Base-by-base conservation (phyloP, 345 rosid species). In the Camelina hispida region DNA sequence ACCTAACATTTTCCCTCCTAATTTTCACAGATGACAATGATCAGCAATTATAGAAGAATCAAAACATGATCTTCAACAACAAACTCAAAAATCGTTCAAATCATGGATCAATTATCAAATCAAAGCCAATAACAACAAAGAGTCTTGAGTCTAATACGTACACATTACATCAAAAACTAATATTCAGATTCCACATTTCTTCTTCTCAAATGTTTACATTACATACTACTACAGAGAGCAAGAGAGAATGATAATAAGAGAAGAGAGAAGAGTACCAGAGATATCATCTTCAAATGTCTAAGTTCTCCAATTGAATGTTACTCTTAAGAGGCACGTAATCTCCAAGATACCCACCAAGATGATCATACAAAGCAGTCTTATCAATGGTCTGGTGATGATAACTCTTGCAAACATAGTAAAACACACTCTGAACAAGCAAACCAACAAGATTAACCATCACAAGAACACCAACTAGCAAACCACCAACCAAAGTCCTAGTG, bases 311-410 rank as follows among this genome's bases (percentile, higher is more conserved):
- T 74, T 95, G 99, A 75, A 95, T 81, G 81, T 81, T 94, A 82
- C 97, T 92, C 83, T 90, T 94, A 69, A 94, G 81, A 16, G 99
- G 99, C 79, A 95, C 93, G 65, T 95, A 95, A 66, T 92, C 98
- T 9, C 98, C 99, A 53, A 95, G 96, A 80, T 95, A 95, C 16
- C 97, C 99, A 34, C 98, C 97, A 35, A 95, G 99, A 75, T 92
- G 98, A 62, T 95, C 97, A 34, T 88, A 86, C 81, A 92, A 85
- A 23, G 88, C 94, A 9, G 51, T 78, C 86, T 92, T 95, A 80
- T 95, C 99, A 11, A 95, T 92, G 22, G 82, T 87, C 73, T 95
- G 93, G 71, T 89, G 94, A 70, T 95, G 99, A 78, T 85, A 89
- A 68, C 99, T 90, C 91, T 95, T 95, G 77, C 97, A 93, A 14